Conservation (phyloP, 2,329 filamentous ascomycete species). For the Sclerotinia minor region DNA sequence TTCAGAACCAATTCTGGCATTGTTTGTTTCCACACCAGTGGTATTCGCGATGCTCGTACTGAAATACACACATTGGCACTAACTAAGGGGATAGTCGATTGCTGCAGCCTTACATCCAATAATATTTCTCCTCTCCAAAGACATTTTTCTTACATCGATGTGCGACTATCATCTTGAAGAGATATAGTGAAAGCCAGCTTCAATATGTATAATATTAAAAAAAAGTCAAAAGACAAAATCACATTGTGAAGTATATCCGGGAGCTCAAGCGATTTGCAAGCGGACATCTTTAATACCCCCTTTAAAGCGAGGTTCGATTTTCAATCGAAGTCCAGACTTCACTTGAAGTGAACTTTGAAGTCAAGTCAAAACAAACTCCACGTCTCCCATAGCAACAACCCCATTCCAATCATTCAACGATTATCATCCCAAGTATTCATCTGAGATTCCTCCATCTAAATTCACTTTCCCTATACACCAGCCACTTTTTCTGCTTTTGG, state of each 20-base stretch:
- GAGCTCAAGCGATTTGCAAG: not conserved
- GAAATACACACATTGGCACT: not conserved
- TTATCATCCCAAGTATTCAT: not conserved
- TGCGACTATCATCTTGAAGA: not conserved
- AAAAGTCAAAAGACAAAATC: not conserved
- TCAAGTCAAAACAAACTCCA: not conserved
- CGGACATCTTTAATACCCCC: not conserved
- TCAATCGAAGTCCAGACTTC: not conserved
- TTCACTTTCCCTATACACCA: not conserved
- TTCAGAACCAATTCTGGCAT: not conserved
- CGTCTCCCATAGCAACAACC: not conserved
- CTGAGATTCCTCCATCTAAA: not conserved
- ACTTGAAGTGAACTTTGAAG: not conserved
- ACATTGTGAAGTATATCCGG: fast-evolving
- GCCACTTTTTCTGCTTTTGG: not conserved
- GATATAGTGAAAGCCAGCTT: fast-evolving
- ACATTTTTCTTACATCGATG: not conserved
- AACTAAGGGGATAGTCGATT: not conserved
- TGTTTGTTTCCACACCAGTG: too few species aligned
- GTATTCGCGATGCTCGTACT: too few species aligned
- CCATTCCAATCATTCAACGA: not conserved
- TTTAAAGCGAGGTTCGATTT: not conserved
- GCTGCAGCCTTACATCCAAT: not conserved
- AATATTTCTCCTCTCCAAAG: not conserved
- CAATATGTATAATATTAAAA: not conserved